Conservation (phyloP, 805 yeast genomes). For the Candida railenensis region DNA sequence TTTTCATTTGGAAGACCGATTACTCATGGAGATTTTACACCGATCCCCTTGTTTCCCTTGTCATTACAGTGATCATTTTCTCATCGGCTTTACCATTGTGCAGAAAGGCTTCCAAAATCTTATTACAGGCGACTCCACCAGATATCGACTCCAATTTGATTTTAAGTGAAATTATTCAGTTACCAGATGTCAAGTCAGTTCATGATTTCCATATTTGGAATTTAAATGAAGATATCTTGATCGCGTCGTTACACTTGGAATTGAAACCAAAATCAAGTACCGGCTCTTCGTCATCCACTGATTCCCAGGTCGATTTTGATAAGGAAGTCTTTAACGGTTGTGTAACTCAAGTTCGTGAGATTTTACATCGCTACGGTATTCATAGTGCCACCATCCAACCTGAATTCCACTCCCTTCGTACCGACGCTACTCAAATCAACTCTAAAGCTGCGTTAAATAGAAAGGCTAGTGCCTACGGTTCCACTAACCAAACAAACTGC, state of each 20-base stretch:
- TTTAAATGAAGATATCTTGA: conserved; percentile 78
- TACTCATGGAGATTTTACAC: conserved; percentile 82
- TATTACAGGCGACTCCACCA: conserved; percentile 92
- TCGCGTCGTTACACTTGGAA: conserved; percentile 88
- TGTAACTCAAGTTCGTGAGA: conserved; percentile 72
- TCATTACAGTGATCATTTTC: conserved; percentile 86
- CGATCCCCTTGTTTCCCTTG: conserved; percentile 83
- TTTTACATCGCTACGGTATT: conserved; percentile 80
- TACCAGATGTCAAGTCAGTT: conserved; percentile 76
- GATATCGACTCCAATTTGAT: conserved; percentile 74
- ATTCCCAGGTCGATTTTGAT: conserved; percentile 45
- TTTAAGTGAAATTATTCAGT: conserved; percentile 59
- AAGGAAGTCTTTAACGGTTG: conserved; percentile 53
- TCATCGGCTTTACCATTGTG: conserved; percentile 91
- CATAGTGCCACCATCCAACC: conserved; percentile 97
- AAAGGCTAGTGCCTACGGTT: conserved; percentile 27
- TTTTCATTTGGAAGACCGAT: conserved; percentile 92
- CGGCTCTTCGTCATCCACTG: conserved; percentile 7
- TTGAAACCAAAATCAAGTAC: conserved; percentile 28
- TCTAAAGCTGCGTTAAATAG: conserved; percentile 6
- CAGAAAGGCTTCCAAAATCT: conserved; percentile 77
- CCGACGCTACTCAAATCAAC: background rate
- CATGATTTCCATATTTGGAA: conserved; percentile 98
- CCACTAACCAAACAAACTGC: conserved; percentile 26
- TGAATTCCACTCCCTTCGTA: conserved; percentile 53